Conservation (phyloP, 169 alveolate genomes). For the Besnoitia besnoiti region DNA sequence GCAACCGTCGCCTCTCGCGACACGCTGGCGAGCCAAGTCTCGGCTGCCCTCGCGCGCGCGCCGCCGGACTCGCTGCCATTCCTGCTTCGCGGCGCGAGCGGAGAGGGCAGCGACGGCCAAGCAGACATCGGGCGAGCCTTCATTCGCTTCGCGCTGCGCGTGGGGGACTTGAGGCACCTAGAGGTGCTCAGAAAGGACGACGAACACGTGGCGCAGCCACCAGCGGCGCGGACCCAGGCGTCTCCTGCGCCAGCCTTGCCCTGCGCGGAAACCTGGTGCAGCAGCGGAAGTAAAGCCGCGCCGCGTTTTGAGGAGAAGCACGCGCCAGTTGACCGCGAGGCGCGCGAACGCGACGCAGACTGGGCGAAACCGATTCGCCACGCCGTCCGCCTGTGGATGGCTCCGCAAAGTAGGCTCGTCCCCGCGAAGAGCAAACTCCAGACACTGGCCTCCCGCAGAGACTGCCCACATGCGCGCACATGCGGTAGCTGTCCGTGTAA, state of each 20-base stretch:
- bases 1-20: not conserved
- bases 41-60: not conserved
- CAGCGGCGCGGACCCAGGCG: not conserved
- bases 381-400: constrained; percentile 13
- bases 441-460: too few species aligned
- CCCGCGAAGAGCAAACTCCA: too few species aligned
- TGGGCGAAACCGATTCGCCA: not conserved
- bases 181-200: not conserved
- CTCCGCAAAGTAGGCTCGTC: not conserved
- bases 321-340: too few species aligned
- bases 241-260: too few species aligned
- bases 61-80: not conserved
- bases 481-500: too few species aligned
- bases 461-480: too few species aligned
- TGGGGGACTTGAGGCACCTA: not conserved
- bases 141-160: constrained; percentile 4
- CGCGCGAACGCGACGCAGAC: not conserved
- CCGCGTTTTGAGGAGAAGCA: too few species aligned
- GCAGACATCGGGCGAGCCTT: not conserved
- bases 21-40: not conserved
- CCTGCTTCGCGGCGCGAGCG: not conserved
- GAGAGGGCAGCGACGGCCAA: not conserved
- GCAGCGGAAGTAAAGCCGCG: too few species aligned
- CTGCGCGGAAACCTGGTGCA: too few species aligned
- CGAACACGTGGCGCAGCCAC: not conserved